A percentile compares a stretch with the other conserved stretches of the same genome.
Evolutionary conservation across 495 filamentous ascomycete genomes (phyloP).

Genomic region (Arthonia radiata): DNA sequence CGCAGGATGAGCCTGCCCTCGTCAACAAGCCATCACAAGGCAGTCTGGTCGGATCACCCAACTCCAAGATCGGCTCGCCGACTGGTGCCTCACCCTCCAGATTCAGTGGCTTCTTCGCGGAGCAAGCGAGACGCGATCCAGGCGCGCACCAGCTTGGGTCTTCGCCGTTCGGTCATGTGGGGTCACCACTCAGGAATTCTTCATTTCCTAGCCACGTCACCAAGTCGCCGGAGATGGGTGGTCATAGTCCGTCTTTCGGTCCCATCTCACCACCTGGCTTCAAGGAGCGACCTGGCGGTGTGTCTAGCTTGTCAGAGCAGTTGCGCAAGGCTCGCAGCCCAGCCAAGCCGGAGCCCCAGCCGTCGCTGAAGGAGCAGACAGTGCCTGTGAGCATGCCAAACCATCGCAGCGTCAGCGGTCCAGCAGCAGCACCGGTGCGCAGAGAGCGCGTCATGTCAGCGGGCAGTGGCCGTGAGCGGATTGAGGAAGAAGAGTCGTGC

Average conservation of each 20-base stretch:
- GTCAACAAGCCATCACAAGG: background rate
- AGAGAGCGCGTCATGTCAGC: background rate
- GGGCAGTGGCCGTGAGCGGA: background rate
- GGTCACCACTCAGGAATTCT: slow-evolving; percentile 83
- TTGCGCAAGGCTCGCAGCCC: background rate
- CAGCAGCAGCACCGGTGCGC: background rate
- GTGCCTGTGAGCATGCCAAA: no score
- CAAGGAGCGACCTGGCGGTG: background rate
- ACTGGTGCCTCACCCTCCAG: slow-evolving; percentile 52
- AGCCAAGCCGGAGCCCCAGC: background rate
- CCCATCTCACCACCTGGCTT: background rate
- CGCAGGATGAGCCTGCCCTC: slow-evolving; percentile 32
- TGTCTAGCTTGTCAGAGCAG: background rate
- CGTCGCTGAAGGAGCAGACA: background rate
- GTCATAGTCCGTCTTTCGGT: background rate
- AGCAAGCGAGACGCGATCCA: slow-evolving; percentile 30
- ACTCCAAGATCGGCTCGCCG: slow-evolving; percentile 44
- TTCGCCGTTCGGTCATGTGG: slow-evolving; percentile 62
- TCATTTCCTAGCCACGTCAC: slow-evolving; percentile 16
- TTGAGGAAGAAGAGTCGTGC: background rate
- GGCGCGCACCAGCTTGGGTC: slow-evolving; percentile 15
- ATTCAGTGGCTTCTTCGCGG: slow-evolving; percentile 61
- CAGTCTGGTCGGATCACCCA: slow-evolving; percentile 12
- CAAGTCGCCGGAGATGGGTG: background rate
- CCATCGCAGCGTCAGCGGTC: background rate